These are phyloP conservation scores for Ceratobasidium sp. DNA, from an alignment of 1,284 basidiomycete species.

Conservation along the genomic window DNA sequence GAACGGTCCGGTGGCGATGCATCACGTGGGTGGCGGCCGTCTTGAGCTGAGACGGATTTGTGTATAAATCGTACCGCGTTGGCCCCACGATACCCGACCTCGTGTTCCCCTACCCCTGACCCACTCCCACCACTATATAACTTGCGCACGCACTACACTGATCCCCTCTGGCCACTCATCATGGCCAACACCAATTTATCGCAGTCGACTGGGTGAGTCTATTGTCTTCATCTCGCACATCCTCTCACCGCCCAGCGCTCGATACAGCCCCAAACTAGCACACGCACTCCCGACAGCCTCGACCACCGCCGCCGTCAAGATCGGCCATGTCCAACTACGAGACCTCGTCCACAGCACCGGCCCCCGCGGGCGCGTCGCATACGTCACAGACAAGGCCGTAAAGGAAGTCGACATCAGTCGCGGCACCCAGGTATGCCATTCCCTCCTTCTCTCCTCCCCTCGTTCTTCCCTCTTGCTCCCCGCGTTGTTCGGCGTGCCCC, in stretches of 20 bases:
- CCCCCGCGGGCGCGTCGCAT: conserved; percentile 32
- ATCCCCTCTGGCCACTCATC: background rate
- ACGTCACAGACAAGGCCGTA: conserved; percentile 33
- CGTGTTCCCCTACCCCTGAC: conserved; percentile 31
- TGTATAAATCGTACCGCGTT: too few relatives aligned
- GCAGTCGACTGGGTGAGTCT: conserved; percentile 12
- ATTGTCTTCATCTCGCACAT: background rate
- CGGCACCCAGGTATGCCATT: conserved; percentile 18
- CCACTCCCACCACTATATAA: conserved; percentile 32
- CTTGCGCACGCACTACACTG: background rate
- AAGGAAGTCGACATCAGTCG: conserved; percentile 41
- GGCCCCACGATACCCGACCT: conserved; percentile 22
- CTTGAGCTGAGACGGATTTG: too few relatives aligned
- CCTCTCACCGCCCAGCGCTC: background rate
- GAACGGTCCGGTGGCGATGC: background rate
- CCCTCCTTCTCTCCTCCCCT: background rate
- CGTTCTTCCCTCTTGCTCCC: conserved; percentile 15
- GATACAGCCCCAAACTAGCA: conserved; percentile 23
- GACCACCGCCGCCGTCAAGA: conserved; percentile 19
- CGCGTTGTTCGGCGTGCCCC: conserved; percentile 4
- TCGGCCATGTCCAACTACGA: conserved; percentile 37
- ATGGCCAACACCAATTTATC: conserved; percentile 9
- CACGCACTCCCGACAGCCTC: conserved; percentile 30
- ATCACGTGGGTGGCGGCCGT: conserved; percentile 5
- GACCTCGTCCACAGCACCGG: conserved; percentile 40